phyloP scores from a whole-genome alignment of 2,329 filamentous ascomycete genomes.

The Aureobasidium sp. region DNA sequence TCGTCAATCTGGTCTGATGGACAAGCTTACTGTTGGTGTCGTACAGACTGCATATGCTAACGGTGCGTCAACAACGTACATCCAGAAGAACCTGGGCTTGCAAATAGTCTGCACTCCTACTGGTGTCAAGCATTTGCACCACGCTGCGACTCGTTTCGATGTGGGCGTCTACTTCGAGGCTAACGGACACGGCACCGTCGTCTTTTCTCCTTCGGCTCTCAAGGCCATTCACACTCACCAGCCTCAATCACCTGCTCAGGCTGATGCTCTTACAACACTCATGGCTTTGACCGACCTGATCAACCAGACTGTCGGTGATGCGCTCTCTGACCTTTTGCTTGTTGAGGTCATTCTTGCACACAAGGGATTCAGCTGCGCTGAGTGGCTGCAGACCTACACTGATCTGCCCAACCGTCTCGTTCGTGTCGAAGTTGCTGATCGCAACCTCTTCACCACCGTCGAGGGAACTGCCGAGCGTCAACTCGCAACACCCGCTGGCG shows the following conservation, averaged over 20 bases:
- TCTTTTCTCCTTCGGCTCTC: conserved; percentile 81
- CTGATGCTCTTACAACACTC: conserved; percentile 79
- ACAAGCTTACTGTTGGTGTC: conserved; percentile 82
- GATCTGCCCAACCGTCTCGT: conserved; percentile 95
- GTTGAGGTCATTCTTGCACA: conserved; percentile 94
- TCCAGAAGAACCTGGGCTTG: conserved; percentile 78
- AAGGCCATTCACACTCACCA: conserved; percentile 70
- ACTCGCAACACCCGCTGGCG: conserved; percentile 68
- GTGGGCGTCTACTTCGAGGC: conserved; percentile 98
- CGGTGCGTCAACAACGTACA: conserved; percentile 86
- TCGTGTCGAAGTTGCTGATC: conserved; percentile 80
- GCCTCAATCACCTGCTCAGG: conserved; percentile 85
- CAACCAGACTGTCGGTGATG: conserved; percentile 97
- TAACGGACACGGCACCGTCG: conserved; percentile 92
- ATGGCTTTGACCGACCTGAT: conserved; percentile 80
- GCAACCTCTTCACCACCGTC: conserved; percentile 82
- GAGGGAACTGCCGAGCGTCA: conserved; percentile 73
- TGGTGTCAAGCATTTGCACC: conserved; percentile 95
- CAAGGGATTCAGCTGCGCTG: conserved; percentile 81
- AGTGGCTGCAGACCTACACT: conserved; percentile 89
- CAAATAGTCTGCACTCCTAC: conserved; percentile 91
- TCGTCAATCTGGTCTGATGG: conserved; percentile 67
- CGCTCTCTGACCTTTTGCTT: conserved; percentile 89
- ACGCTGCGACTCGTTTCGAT: conserved; percentile 91
- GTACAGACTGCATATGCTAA: conserved; percentile 98